These are phyloP conservation scores for Starmerella etchellsii DNA, from an alignment of 805 yeast species.

Conservation along the genomic window DNA sequence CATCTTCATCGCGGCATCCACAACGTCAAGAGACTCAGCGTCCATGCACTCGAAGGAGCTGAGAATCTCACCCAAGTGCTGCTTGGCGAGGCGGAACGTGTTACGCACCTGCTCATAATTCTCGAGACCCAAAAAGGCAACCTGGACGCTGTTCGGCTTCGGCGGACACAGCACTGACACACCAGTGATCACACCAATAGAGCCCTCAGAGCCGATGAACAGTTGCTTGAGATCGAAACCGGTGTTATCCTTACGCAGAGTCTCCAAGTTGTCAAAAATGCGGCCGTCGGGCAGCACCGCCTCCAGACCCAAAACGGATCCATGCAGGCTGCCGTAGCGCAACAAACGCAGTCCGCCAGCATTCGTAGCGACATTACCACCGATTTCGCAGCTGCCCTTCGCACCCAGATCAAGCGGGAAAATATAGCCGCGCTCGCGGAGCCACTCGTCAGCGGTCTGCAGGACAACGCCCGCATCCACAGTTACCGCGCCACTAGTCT, in stretches of 20 bases:
- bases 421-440: constrained; percentile 73
- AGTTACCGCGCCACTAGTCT: constrained; percentile 68
- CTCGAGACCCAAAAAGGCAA: constrained; percentile 72
- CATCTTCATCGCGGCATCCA: constrained; percentile 30
- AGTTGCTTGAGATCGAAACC: constrained; percentile 87
- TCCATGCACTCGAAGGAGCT: constrained; percentile 95
- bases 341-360: constrained; percentile 86
- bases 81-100: constrained; percentile 66
- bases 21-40: constrained; percentile 30
- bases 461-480: constrained; percentile 82
- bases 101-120: constrained; percentile 69
- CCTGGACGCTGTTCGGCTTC: constrained; percentile 72
- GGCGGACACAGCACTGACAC: constrained; percentile 80
- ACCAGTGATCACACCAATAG: constrained; percentile 81
- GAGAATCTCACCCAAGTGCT: constrained; percentile 66
- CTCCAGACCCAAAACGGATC: constrained; percentile 78
- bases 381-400: constrained; percentile 89
- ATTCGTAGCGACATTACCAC: constrained; percentile 92
- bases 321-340: constrained; percentile 85
- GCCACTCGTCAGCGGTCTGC: constrained; percentile 66
- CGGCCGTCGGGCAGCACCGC: constrained; percentile 83
- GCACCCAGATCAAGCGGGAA: constrained; percentile 93
- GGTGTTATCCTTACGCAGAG: constrained; percentile 86
- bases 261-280: constrained; percentile 60
- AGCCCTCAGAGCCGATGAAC: constrained; percentile 88